Evolutionary conservation across 306 rosid genomes (phyloP).

Genomic region (Quercus berberidifolia): DNA sequence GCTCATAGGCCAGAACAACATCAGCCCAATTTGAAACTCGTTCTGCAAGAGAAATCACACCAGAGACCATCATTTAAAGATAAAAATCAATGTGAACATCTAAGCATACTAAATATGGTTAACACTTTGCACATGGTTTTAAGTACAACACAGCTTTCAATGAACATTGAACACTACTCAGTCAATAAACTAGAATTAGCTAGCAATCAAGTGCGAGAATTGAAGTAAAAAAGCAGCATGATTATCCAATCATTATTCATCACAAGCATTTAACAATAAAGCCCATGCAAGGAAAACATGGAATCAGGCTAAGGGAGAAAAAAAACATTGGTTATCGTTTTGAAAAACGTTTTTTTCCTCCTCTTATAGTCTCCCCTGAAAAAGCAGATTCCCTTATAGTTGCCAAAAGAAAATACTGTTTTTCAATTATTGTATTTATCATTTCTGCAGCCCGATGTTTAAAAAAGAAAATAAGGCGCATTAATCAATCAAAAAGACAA

Average conservation of each 20-base stretch:
- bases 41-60: slow-evolving; percentile 34
- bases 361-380: neutral
- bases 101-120: neutral
- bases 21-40: slow-evolving; percentile 57
- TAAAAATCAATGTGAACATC: neutral
- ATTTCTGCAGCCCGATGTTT: neutral
- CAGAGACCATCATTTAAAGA: neutral
- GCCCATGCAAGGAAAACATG: neutral
- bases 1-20: slow-evolving; percentile 81
- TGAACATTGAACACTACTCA: neutral
- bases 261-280: neutral
- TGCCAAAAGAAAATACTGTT: neutral
- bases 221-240: neutral
- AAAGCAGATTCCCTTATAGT: neutral
- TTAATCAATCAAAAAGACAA: neutral
- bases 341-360: neutral
- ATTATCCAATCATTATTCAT: neutral
- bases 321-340: neutral
- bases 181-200: neutral
- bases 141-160: neutral
- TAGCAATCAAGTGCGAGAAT: neutral
- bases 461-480: neutral
- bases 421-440: neutral
- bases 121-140: neutral
- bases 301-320: neutral